These are phyloP conservation scores for Spergularia bocconei DNA, from an alignment of 148 eudicot genomes.

Conservation along the genomic window DNA sequence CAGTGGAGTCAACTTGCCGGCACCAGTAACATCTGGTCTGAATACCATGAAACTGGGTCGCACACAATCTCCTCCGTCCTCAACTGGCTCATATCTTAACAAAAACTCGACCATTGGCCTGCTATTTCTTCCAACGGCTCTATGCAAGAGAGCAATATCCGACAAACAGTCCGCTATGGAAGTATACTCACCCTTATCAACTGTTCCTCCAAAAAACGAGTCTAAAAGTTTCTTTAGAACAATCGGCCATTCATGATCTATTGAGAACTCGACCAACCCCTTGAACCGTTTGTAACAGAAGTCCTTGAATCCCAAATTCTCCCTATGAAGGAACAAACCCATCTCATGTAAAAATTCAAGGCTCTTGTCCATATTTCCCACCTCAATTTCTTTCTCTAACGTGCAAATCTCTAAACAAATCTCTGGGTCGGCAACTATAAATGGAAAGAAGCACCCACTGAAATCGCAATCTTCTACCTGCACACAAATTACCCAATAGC, in stretches of 20 bases:
- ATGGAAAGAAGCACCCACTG: slow-evolving; percentile 78
- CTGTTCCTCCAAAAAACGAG: slow-evolving; percentile 51
- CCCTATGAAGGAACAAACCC: slow-evolving; percentile 93
- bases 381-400: slow-evolving; percentile 58
- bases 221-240: slow-evolving; percentile 69
- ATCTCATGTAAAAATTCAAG: slow-evolving; percentile 82
- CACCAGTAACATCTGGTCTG: slow-evolving; percentile 70
- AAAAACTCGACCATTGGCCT: slow-evolving; percentile 69
- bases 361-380: slow-evolving; percentile 29
- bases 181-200: slow-evolving; percentile 48
- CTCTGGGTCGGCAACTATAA: slow-evolving; percentile 83
- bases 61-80: slow-evolving; percentile 14
- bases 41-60: slow-evolving; percentile 36
- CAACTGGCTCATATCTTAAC: slow-evolving; percentile 51
- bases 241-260: slow-evolving; percentile 81
- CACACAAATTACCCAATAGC: background rate
- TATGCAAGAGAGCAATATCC: slow-evolving; percentile 72
- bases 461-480: slow-evolving; percentile 86
- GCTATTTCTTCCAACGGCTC: slow-evolving; percentile 70
- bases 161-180: slow-evolving; percentile 45
- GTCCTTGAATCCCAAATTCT: slow-evolving; percentile 32
- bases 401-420: slow-evolving; percentile 83
- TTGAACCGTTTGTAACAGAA: slow-evolving; percentile 66
- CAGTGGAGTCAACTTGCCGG: slow-evolving; percentile 90
- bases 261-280: slow-evolving; percentile 72